Conservation (phyloP, 163 green algal genomes). For the Chloromonas sp. region DNA sequence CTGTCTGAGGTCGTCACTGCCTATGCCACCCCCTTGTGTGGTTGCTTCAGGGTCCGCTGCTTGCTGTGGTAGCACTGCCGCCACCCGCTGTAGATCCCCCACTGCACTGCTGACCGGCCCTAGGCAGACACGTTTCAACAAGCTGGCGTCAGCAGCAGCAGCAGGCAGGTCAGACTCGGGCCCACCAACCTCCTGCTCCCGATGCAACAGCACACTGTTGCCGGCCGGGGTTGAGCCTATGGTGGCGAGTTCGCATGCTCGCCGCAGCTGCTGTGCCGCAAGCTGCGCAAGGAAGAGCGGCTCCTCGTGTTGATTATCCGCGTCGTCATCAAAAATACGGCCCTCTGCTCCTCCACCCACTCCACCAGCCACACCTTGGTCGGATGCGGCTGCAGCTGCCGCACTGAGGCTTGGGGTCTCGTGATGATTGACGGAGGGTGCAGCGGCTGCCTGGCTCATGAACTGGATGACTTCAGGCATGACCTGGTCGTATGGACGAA, state of each 20-base stretch:
- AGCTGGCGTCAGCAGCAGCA: background rate
- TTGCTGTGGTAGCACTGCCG: background rate
- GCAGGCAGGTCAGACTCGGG: too few relatives aligned
- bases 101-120: background rate
- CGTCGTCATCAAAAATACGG: conserved; percentile 76
- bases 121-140: background rate
- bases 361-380: background rate
- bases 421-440: too few relatives aligned
- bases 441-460: too few relatives aligned
- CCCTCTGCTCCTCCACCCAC: conserved; percentile 5
- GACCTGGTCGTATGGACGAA: too few relatives aligned
- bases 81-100: background rate
- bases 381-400: too few relatives aligned
- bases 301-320: conserved; percentile 83
- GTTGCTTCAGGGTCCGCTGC: too few relatives aligned
- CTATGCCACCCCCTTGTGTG: too few relatives aligned
- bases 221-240: too few relatives aligned
- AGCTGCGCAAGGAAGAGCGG: conserved; percentile 62
- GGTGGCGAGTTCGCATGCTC: background rate
- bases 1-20: background rate
- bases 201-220: too few relatives aligned
- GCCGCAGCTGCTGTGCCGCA: conserved; percentile 21
- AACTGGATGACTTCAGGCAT: too few relatives aligned
- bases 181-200: too few relatives aligned
- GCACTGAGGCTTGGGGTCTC: too few relatives aligned